These are phyloP conservation scores for California macrophylla DNA, from an alignment of 441 rosid species.

Conservation along the genomic window DNA sequence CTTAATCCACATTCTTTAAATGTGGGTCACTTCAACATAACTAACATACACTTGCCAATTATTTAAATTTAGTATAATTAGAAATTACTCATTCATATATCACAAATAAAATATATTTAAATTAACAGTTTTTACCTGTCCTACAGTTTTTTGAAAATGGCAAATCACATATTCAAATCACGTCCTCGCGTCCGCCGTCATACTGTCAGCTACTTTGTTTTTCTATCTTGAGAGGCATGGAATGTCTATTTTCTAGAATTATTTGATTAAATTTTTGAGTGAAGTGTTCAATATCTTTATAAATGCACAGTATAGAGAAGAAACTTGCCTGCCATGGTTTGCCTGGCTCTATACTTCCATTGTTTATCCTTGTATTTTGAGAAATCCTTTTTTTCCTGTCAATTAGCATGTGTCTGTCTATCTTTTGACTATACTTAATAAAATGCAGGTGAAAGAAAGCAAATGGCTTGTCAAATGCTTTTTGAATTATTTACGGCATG, in stretches of 20 bases:
- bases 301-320: not conserved
- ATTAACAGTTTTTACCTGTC: not conserved
- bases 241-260: not conserved
- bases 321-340: constrained; percentile 7
- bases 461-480: constrained; percentile 99
- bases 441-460: constrained; percentile 94
- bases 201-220: not conserved
- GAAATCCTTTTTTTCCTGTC: not conserved
- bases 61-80: no score
- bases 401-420: constrained; percentile 5
- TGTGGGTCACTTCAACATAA: no score
- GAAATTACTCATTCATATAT: no score
- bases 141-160: not conserved
- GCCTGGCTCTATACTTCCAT: not conserved
- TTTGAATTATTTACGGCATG: constrained; percentile 80
- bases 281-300: not conserved
- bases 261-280: not conserved
- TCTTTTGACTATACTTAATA: constrained; percentile 19
- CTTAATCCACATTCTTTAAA: no score
- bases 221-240: not conserved
- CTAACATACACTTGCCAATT: no score
- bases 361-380: constrained; percentile 1
- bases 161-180: not conserved
- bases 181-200: not conserved
- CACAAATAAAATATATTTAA: no score